These are phyloP conservation scores for Hyaloperonospora arabidopsidis DNA, from an alignment of 352 stramenopile species.

Conservation along the genomic window DNA sequence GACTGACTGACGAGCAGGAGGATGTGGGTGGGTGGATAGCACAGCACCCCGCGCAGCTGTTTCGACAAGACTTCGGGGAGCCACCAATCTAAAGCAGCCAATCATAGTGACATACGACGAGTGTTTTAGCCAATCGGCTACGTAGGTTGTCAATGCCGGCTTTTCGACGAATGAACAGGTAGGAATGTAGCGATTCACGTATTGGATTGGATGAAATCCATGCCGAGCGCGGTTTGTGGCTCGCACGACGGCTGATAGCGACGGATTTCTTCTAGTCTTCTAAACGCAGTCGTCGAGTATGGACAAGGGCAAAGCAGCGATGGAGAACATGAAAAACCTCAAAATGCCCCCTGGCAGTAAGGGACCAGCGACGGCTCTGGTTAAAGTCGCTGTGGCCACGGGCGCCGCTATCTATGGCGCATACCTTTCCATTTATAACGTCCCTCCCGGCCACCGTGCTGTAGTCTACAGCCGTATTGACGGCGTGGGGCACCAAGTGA, in stretches of 20 bases:
- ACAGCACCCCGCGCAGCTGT: no score
- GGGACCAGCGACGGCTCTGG: constrained; percentile 44
- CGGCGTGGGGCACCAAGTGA: constrained; percentile 65
- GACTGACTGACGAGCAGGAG: no score
- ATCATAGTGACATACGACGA: constrained; percentile 6
- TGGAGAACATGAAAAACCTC: constrained; percentile 88
- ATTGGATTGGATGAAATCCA: constrained; percentile 5
- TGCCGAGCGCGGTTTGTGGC: background rate
- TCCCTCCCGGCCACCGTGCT: constrained; percentile 82
- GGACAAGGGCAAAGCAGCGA: constrained; percentile 79
- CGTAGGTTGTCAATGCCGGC: background rate
- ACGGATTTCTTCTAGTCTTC: background rate
- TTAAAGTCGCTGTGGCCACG: constrained; percentile 54
- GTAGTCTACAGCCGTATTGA: constrained; percentile 87
- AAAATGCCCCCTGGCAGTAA: constrained; percentile 70
- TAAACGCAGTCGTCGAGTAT: constrained; percentile 20
- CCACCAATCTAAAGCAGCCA: constrained; percentile 41
- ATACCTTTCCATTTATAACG: constrained; percentile 86
- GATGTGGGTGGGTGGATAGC: no score
- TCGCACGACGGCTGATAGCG: background rate
- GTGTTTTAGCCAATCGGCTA: background rate
- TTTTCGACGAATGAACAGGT: background rate
- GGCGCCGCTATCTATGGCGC: constrained; percentile 60
- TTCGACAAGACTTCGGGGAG: constrained; percentile 26
- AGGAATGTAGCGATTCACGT: background rate